Percentiles rank a stretch among this genome's conserved stretches.
Conservation (phyloP, 75 land plant genomes). For the Larix kaempferi region DNA sequence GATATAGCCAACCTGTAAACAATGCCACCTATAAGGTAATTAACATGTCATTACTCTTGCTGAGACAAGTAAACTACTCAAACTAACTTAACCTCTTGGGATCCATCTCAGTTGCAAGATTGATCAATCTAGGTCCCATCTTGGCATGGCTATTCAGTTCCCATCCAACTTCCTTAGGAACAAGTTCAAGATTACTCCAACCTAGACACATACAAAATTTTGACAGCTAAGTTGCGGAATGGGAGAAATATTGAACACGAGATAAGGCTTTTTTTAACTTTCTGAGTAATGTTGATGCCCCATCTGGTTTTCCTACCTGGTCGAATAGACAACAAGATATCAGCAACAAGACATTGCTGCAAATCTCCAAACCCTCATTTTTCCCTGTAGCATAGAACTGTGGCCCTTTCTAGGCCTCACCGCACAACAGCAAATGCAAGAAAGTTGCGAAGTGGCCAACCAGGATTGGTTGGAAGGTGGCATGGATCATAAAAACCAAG, state of each 20-base stretch:
- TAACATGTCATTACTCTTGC: too few species aligned
- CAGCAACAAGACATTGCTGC: conserved; percentile 68
- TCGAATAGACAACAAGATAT: conserved; percentile 40
- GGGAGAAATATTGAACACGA: neutral
- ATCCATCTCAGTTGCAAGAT: too few species aligned
- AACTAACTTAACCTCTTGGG: too few species aligned
- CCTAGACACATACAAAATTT: conserved; percentile 22
- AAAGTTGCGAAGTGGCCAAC: conserved; percentile 97
- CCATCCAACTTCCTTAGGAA: too few species aligned
- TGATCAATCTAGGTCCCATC: too few species aligned
- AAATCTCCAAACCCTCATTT: conserved; percentile 74
- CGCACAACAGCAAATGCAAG: conserved; percentile 66
- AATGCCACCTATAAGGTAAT: too few species aligned
- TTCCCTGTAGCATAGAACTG: conserved; percentile 87
- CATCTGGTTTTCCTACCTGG: conserved; percentile 42
- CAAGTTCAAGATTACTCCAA: too few species aligned
- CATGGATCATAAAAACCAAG: conserved; percentile 97
- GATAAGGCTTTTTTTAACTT: neutral
- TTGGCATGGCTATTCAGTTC: too few species aligned
- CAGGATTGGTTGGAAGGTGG: conserved; percentile 78
- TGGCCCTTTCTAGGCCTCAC: conserved; percentile 53
- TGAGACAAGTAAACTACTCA: too few species aligned
- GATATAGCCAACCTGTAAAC: too few species aligned
- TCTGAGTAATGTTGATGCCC: conserved; percentile 33
- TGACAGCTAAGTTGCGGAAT: neutral